phyloP scores from a whole-genome alignment of 805 yeast species.

The Saturnispora ahearnii region DNA sequence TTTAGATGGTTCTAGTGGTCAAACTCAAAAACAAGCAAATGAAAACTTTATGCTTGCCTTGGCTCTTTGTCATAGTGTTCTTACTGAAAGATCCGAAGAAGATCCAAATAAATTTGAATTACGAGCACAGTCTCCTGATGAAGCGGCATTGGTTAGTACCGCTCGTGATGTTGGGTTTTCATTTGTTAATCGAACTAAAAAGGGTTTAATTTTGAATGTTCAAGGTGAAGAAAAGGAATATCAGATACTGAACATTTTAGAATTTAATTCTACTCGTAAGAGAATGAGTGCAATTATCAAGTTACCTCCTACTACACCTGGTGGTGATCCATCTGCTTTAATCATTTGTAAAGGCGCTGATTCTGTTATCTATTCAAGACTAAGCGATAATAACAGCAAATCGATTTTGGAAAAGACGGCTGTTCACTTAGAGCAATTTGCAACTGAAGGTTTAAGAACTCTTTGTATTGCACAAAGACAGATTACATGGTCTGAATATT shows the following conservation, averaged over 20 bases:
- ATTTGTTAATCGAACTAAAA: constrained; percentile 56
- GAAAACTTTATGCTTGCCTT: constrained; percentile 72
- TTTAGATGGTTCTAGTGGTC: constrained; percentile 42
- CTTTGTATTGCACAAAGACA: constrained; percentile 70
- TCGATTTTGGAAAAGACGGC: constrained; percentile 51
- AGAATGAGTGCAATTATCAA: constrained; percentile 80
- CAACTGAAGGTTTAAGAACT: constrained; percentile 78
- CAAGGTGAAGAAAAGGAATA: constrained; percentile 67
- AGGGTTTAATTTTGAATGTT: constrained; percentile 55
- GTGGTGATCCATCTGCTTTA: constrained; percentile 48
- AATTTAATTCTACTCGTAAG: constrained; percentile 77
- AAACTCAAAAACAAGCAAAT: constrained; percentile 44
- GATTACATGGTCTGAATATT: constrained; percentile 51
- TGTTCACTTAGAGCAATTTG: constrained; percentile 64
- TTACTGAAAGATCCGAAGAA: constrained; percentile 56
- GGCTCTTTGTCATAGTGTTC: constrained; percentile 72
- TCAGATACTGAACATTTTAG: constrained; percentile 61
- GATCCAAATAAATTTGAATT: constrained; percentile 47
- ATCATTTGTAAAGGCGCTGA: constrained; percentile 82
- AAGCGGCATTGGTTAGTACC: constrained; percentile 75
- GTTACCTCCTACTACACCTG: constrained; percentile 41
- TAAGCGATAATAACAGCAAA: constrained; percentile 39
- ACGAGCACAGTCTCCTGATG: constrained; percentile 82
- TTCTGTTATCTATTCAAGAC: constrained; percentile 63
- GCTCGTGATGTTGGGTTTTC: constrained; percentile 72